These are phyloP conservation scores for Bullera alba DNA, from an alignment of 768 basidiomycete species.

Conservation along the genomic window DNA sequence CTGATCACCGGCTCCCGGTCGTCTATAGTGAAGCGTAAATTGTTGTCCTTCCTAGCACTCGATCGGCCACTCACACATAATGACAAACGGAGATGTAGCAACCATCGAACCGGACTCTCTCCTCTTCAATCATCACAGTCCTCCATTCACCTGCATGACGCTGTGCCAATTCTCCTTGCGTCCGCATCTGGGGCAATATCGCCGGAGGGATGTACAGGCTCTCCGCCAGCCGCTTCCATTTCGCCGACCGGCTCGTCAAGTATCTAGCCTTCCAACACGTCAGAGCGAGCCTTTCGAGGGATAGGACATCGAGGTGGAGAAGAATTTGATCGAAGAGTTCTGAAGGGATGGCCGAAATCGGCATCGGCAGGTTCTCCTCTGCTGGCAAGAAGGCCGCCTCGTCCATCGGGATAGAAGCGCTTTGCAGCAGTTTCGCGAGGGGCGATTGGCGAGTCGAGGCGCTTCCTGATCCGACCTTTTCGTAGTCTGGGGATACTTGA, in stretches of 20 bases:
- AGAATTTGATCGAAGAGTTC: conserved; percentile 68
- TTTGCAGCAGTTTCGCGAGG: neutral
- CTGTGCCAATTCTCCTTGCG: conserved; percentile 49
- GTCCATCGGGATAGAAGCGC: neutral
- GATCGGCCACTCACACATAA: conserved; percentile 47
- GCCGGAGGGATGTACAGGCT: conserved; percentile 65
- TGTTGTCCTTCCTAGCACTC: neutral
- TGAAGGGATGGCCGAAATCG: conserved; percentile 61
- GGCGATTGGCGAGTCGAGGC: neutral
- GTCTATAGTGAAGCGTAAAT: conserved; percentile 47
- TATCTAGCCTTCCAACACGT: conserved; percentile 69
- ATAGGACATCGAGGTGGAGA: conserved; percentile 58
- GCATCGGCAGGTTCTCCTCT: conserved; percentile 57
- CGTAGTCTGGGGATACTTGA: conserved; percentile 39
- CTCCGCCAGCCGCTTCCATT: conserved; percentile 53
- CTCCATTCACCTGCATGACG: conserved; percentile 63
- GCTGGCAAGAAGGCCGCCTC: conserved; percentile 57
- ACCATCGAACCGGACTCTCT: conserved; percentile 75
- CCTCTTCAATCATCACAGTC: conserved; percentile 72
- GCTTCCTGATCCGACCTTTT: neutral
- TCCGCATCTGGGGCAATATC: conserved; percentile 53
- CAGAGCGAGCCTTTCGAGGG: conserved; percentile 69
- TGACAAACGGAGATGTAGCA: conserved; percentile 89
- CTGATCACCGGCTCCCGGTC: conserved; percentile 68
- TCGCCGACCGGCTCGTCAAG: conserved; percentile 64